Evolutionary conservation across 495 filamentous ascomycete species (phyloP).

Genomic region (Hypoxylon cercidicola): DNA sequence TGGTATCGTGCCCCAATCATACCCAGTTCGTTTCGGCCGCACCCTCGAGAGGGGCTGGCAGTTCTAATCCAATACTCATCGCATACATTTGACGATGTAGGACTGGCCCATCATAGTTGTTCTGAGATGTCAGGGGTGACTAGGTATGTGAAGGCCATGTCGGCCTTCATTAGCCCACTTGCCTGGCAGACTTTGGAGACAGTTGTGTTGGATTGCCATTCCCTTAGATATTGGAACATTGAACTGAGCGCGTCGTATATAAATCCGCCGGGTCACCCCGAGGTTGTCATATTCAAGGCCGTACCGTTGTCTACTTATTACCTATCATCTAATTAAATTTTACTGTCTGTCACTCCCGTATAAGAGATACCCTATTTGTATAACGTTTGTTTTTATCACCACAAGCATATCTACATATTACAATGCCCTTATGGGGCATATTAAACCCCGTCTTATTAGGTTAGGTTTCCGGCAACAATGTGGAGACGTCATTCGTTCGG

Average conservation of each 20-base stretch:
- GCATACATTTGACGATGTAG: not conserved
- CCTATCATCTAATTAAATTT: slow-evolving; percentile 13
- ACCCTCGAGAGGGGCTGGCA: not conserved
- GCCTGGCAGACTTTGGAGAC: not conserved
- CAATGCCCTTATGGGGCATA: not conserved
- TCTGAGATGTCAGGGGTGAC: too few species aligned
- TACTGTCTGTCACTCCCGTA: slow-evolving; percentile 1
- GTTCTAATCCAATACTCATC: not conserved
- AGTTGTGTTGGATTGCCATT: not conserved
- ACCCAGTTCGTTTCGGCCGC: not conserved
- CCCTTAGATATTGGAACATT: not conserved
- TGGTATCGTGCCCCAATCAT: not conserved
- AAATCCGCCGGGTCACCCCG: slow-evolving; percentile 4
- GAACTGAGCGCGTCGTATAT: slow-evolving; percentile 1
- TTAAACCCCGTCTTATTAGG: not conserved
- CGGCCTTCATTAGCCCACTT: not conserved
- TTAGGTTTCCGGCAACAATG: not conserved
- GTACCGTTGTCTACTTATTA: not conserved
- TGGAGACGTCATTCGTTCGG: not conserved
- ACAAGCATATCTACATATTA: not conserved
- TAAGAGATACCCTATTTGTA: slow-evolving; percentile 4
- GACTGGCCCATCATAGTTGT: not conserved
- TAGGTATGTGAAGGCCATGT: too few species aligned
- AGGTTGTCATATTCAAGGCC: slow-evolving; percentile 3
- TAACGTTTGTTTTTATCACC: not conserved